These are phyloP conservation scores for Puccinia hordei DNA, from an alignment of 1,284 basidiomycete genomes.

Conservation along the genomic window DNA sequence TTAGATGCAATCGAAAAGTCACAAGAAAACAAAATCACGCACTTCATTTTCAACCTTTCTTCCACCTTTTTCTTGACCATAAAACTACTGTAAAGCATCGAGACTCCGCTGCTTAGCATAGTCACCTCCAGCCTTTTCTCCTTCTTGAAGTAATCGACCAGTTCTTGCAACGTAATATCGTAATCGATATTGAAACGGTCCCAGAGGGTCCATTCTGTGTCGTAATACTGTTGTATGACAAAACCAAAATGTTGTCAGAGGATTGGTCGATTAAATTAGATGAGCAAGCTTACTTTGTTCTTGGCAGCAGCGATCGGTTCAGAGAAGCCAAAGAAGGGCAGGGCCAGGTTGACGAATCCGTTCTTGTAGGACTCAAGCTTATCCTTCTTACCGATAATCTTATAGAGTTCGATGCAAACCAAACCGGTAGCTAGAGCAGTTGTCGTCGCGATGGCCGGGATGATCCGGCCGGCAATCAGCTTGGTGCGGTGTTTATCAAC, in stretches of 20 bases:
- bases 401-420: slow-evolving; percentile 95
- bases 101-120: slow-evolving; percentile 96
- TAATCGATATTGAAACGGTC: slow-evolving; percentile 90
- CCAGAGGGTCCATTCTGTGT: slow-evolving; percentile 96
- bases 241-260: slow-evolving; percentile 44
- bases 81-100: slow-evolving; percentile 96
- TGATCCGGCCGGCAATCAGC: slow-evolving; percentile 99
- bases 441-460: slow-evolving; percentile 98
- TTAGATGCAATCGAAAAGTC: neutral
- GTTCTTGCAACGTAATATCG: slow-evolving; percentile 83
- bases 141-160: slow-evolving; percentile 80
- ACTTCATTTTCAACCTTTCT: slow-evolving; percentile 77
- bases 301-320: slow-evolving; percentile 93
- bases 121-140: slow-evolving; percentile 84
- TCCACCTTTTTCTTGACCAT: slow-evolving; percentile 85
- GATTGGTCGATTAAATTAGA: neutral
- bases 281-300: slow-evolving; percentile 64
- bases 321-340: slow-evolving; percentile 99
- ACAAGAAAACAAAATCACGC: slow-evolving; percentile 53
- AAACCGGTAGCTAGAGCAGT: slow-evolving; percentile 92
- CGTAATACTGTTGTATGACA: slow-evolving; percentile 66
- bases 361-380: slow-evolving; percentile 97
- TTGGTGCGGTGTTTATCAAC: slow-evolving; percentile 95
- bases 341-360: slow-evolving; percentile 93
- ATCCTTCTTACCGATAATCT: slow-evolving; percentile 93